phyloP scores from a whole-genome alignment of 2,329 filamentous ascomycete species.

The Fusarium robinianum region DNA sequence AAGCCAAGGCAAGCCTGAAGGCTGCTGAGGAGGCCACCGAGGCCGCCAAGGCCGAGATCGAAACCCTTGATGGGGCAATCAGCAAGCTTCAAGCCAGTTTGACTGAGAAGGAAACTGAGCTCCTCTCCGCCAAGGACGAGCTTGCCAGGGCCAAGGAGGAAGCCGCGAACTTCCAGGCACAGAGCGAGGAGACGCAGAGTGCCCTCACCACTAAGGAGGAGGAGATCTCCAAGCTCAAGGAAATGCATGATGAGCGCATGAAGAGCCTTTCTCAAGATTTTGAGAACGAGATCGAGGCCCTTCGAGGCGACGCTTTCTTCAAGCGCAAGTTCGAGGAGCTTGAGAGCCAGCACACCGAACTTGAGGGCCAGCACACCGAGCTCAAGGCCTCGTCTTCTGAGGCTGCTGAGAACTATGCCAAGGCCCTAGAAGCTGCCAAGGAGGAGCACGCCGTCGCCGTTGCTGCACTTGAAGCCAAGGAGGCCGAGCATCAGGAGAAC shows the following conservation, averaged over 20 bases:
- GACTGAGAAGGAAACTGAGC: slow-evolving; percentile 50
- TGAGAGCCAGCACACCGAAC: slow-evolving; percentile 59
- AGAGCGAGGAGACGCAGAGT: slow-evolving; percentile 53
- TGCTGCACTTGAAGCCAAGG: slow-evolving; percentile 54
- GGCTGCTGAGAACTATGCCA: slow-evolving; percentile 45
- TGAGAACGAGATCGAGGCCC: slow-evolving; percentile 66
- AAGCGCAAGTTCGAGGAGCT: slow-evolving; percentile 67
- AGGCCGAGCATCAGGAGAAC: slow-evolving; percentile 57
- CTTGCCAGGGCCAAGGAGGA: slow-evolving; percentile 54
- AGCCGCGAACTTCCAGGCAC: slow-evolving; percentile 53
- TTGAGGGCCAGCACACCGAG: slow-evolving; percentile 61
- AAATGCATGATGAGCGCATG: slow-evolving; percentile 62
- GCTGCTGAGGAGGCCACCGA: slow-evolving; percentile 52
- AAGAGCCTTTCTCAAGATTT: slow-evolving; percentile 64
- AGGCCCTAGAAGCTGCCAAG: slow-evolving; percentile 50
- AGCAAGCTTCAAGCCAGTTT: slow-evolving; percentile 47
- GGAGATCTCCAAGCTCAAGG: slow-evolving; percentile 56
- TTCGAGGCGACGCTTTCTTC: slow-evolving; percentile 66
- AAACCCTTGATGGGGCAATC: slow-evolving; percentile 48
- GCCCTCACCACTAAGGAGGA: slow-evolving; percentile 54
- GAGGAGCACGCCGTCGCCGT: slow-evolving; percentile 51
- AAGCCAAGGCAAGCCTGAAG: slow-evolving; percentile 54
- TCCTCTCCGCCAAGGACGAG: slow-evolving; percentile 53
- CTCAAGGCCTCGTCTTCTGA: slow-evolving; percentile 46
- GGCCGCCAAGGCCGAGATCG: slow-evolving; percentile 49